Base-by-base conservation (phyloP, 2,329 filamentous ascomycete species). In the Microsporum ferrugineum region DNA sequence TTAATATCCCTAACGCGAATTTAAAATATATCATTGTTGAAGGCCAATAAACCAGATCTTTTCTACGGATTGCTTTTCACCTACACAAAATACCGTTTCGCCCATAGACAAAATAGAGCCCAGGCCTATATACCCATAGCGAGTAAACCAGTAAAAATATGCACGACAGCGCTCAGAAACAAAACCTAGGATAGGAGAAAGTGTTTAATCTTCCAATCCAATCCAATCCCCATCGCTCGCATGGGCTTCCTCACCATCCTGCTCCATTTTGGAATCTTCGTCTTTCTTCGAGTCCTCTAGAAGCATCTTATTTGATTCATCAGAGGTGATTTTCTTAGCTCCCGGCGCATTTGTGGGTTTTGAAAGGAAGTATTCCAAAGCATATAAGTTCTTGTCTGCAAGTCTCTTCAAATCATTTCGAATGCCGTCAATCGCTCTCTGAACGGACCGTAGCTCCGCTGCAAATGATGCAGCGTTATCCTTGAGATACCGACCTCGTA, bases 361-460 rank as follows among this genome's bases (percentile, higher is more conserved):
- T 17, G 77, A 78, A 2, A 88, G 76, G 36, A 96, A 77, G 70
- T 95, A 96, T 69, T 95, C 89, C 60, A 96, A 85, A 73, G 88
- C 88, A 76, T 95, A 95, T 58, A 88, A 80, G 69, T 96, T 97
- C 72, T 91, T 88, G 67, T 96, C 91, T 0, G 89, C 89, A 65
- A 96, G 75, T 66, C 85, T 83, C 72, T 89, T 84, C 64, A 97
- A 82, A 70, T 96, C 91, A 62, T 88, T 85, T 66, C 88, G 84
- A 76, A 96, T 90, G 69, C 85, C 85, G 45, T 84, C 81, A 14
- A 97, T 83, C 3, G 89, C 91, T 63, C 91, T 84, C 63, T 90
- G 86, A 5, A 96, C 86, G 36, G 90, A 83, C 39, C 94, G 82
- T 65, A 97, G 77, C 74, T 97, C 94, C 1, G 92, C 83, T 41